Conservation (phyloP, 2,329 filamentous ascomycete genomes). For the Emmonsia crescens region DNA sequence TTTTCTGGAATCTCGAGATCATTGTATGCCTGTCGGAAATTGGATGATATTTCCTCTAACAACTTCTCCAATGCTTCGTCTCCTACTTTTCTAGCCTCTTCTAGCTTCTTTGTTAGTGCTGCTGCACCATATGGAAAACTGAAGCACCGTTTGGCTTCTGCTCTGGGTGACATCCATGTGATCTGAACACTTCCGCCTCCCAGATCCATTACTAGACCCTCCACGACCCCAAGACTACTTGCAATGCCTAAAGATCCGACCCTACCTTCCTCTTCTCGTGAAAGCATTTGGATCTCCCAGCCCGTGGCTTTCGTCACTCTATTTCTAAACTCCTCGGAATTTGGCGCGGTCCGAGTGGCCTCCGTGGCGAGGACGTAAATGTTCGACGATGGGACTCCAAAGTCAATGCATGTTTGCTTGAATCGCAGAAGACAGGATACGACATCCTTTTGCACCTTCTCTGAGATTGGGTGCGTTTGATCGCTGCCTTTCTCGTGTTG, state of each 20-base stretch:
- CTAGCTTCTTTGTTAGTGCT: conserved; percentile 48
- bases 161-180: conserved; percentile 51
- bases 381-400: conserved; percentile 52
- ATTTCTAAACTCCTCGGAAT: conserved; percentile 56
- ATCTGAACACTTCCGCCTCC: conserved; percentile 66
- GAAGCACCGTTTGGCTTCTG: conserved; percentile 46
- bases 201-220: conserved; percentile 75
- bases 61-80: conserved; percentile 39
- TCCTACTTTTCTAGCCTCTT: conserved; percentile 34
- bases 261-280: conserved; percentile 69
- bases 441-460: conserved; percentile 54
- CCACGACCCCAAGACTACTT: conserved; percentile 58
- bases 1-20: conserved; percentile 46
- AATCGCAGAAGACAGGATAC: conserved; percentile 59
- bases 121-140: conserved; percentile 62
- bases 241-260: conserved; percentile 76
- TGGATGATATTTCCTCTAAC: conserved; percentile 44
- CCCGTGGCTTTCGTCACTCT: conserved; percentile 54
- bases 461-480: conserved; percentile 43
- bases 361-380: conserved; percentile 77
- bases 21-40: conserved; percentile 51
- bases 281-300: conserved; percentile 60
- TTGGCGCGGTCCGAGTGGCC: conserved; percentile 70
- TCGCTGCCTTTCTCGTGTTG: conserved; percentile 39
- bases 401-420: conserved; percentile 57